phyloP scores from a whole-genome alignment of 2,329 filamentous ascomycete genomes.

The Fusarium drepaniforme region DNA sequence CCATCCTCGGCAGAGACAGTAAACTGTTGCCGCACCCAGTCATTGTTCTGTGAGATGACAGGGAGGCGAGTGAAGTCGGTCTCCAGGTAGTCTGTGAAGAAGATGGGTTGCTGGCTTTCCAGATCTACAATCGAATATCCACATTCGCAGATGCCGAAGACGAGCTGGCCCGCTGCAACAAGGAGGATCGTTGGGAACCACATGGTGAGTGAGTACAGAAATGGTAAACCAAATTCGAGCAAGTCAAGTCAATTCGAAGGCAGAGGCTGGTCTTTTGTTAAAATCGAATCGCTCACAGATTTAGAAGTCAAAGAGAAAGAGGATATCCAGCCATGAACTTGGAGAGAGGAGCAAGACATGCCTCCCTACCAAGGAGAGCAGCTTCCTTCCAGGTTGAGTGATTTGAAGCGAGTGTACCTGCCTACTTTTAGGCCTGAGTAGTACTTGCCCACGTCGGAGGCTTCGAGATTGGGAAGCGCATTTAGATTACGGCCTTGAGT shows the following conservation, averaged over 20 bases:
- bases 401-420: neutral
- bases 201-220: slow-evolving; percentile 18
- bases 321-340: neutral
- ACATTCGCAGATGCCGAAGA: slow-evolving; percentile 73
- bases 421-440: neutral
- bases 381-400: neutral
- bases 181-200: slow-evolving; percentile 12
- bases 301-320: neutral
- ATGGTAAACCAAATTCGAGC: neutral
- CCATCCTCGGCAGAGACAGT: slow-evolving; percentile 69
- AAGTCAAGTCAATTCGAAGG: neutral
- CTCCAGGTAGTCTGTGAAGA: slow-evolving; percentile 79
- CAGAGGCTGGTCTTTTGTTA: neutral
- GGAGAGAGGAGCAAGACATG: neutral
- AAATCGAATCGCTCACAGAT: neutral
- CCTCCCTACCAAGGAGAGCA: neutral
- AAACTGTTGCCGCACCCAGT: slow-evolving; percentile 78
- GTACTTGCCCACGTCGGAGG: neutral
- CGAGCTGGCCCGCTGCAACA: slow-evolving; percentile 26
- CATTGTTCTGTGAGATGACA: slow-evolving; percentile 61
- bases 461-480: neutral
- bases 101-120: slow-evolving; percentile 53
- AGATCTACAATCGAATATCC: slow-evolving; percentile 71
- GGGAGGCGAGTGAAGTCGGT: slow-evolving; percentile 75
- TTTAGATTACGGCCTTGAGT: neutral